phyloP scores from a whole-genome alignment of 129 eudicot species.

The Flaveria trinervia region DNA sequence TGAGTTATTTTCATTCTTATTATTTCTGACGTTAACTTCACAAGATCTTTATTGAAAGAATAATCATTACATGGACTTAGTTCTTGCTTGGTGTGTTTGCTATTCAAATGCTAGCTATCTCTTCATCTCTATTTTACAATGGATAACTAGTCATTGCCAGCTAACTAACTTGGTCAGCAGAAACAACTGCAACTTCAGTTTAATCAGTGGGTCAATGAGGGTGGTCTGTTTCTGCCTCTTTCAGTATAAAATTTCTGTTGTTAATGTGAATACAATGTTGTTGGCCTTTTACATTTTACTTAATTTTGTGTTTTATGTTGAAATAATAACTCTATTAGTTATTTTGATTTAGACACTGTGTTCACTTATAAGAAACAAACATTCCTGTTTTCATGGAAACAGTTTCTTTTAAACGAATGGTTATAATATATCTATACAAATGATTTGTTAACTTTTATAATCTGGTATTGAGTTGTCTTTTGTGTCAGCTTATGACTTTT shows the following conservation, averaged over 20 bases:
- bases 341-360: not conserved
- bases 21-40: not conserved
- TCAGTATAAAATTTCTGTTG: not conserved
- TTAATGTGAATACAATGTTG: not conserved
- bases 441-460: not conserved
- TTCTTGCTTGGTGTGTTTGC: not conserved
- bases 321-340: not conserved
- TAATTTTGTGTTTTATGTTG: not conserved
- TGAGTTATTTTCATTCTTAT: not conserved
- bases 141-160: not conserved
- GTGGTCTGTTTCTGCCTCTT: not conserved
- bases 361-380: not conserved
- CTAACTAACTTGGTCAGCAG: not conserved
- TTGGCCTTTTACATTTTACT: not conserved
- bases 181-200: not conserved
- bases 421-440: not conserved
- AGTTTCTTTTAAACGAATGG: not conserved
- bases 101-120: not conserved
- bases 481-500: not conserved
- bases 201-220: not conserved
- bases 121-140: not conserved
- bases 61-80: not conserved
- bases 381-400: not conserved
- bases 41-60: not conserved
- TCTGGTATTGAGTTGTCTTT: constrained; percentile 7